Base-by-base conservation (phyloP, 768 basidiomycete species). In the Tulasnella sp. region DNA sequence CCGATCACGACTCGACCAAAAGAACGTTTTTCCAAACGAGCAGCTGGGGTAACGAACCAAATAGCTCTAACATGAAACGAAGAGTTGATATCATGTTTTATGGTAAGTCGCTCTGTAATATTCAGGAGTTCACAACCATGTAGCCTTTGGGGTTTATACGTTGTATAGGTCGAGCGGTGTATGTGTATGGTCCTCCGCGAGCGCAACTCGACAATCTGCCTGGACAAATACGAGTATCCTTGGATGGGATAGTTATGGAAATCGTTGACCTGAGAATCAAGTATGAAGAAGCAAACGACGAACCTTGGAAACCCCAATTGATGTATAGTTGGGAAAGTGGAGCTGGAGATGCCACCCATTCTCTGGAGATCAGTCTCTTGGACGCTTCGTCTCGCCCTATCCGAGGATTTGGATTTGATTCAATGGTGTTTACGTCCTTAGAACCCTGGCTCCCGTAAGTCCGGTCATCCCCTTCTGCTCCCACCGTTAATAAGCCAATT, bases 11-110 rank as follows among this genome's bases (percentile, higher is more conserved):
- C 31, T 40, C 39, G 73, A n/a, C 44, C 12, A 46, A 74, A 40
- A n/a, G 31, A 40, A 74, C 73, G 39, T 74, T 74, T 40, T 74
- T 40, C 44, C 73, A 46, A n/a, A 74, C 73, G 38, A 40, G n/a
- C 73, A 74, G 73, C 38, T 40, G 38, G n/a, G 73, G 73, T 31
- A 74, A 74, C 27, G 73, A 74, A 40, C 73, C 73, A 16, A 6
- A 3, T 27, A 74, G 39, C 73, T 40, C 38, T 18, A 40, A 27
- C 27, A 46, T 74, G 39, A 40, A 27, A 40, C 31, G 44, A 74
- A 74, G 62, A 14, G 62, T 42, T 21, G 38, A 12, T 12, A 27
- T 74, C 38, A 46, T 1, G 7, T 74, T 74, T 42, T 46, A 74
- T 14, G 73, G 73, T 74, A 16, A 7, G 27, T 10, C 24, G 18